phyloP scores from a whole-genome alignment of 2,329 filamentous ascomycete genomes.

The Ophiostoma himal-ulmi region DNA sequence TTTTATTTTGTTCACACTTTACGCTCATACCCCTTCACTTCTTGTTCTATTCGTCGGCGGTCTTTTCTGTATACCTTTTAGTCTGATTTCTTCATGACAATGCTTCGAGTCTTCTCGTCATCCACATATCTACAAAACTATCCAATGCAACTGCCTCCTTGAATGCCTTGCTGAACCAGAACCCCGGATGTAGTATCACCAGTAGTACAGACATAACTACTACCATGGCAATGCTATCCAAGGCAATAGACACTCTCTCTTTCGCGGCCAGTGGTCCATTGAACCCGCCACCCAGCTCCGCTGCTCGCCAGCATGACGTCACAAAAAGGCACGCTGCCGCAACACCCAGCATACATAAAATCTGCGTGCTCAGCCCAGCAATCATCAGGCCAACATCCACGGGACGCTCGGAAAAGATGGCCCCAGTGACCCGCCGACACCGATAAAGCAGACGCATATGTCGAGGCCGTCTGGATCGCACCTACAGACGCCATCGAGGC shows the following conservation, averaged over 20 bases:
- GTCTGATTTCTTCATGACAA: background rate
- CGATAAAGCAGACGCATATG: background rate
- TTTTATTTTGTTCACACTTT: background rate
- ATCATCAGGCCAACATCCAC: background rate
- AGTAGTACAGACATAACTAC: background rate
- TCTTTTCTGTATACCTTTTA: background rate
- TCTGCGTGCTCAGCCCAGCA: background rate
- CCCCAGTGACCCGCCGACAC: background rate
- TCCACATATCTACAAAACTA: background rate
- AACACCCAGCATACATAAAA: background rate
- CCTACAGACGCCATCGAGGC: background rate
- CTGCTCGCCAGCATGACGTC: background rate
- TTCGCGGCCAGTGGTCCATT: background rate
- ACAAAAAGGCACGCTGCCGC: background rate
- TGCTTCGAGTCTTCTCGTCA: background rate
- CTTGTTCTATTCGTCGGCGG: background rate
- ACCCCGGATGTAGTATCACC: background rate
- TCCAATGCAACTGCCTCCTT: background rate
- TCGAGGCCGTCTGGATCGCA: background rate
- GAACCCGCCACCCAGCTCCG: background rate
- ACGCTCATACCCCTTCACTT: background rate
- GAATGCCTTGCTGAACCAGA: background rate
- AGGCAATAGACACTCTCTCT: background rate
- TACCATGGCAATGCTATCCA: background rate
- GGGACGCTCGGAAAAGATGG: background rate